These are phyloP conservation scores for Phialemoniopsis sp. DNA, from an alignment of 2,329 filamentous ascomycete species.

Conservation along the genomic window DNA sequence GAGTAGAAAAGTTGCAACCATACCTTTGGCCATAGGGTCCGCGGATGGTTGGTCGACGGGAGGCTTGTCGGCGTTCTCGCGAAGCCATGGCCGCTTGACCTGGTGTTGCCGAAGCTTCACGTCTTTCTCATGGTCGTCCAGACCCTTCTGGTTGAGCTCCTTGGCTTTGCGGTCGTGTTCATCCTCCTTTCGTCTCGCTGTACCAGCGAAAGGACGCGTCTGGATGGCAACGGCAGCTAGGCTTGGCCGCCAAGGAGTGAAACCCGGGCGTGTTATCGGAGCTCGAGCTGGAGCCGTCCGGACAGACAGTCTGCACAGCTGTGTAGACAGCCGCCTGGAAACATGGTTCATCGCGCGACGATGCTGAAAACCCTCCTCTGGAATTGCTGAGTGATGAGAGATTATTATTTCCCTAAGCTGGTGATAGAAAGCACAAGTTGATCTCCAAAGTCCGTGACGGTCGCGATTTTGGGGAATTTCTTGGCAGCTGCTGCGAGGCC, in stretches of 20 bases:
- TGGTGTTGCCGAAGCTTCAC: conserved; percentile 48
- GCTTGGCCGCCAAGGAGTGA: not conserved
- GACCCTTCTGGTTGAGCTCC: conserved; percentile 21
- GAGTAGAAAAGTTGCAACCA: too few species aligned
- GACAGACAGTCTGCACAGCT: conserved; percentile 3
- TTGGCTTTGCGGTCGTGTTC: conserved; percentile 19
- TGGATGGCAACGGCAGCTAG: not conserved
- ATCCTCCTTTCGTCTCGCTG: conserved; percentile 1
- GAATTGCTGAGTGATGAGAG: too few species aligned
- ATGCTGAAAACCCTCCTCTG: too few species aligned
- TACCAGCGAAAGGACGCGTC: conserved; percentile 1
- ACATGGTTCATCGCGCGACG: conserved; percentile 13
- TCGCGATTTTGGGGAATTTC: too few species aligned
- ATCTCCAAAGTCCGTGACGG: too few species aligned
- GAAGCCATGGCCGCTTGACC: conserved; percentile 61
- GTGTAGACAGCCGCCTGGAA: conserved; percentile 10
- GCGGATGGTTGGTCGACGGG: conserved; percentile 17
- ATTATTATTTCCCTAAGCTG: too few species aligned
- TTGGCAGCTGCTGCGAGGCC: too few species aligned
- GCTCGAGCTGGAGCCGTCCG: not conserved
- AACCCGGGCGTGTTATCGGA: not conserved
- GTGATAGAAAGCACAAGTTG: too few species aligned
- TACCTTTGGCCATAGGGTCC: conserved; percentile 25
- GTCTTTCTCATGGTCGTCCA: conserved; percentile 30
- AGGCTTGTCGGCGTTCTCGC: conserved; percentile 48